Conservation (phyloP, 305 asterid species). For the Fraxinus greggii region DNA sequence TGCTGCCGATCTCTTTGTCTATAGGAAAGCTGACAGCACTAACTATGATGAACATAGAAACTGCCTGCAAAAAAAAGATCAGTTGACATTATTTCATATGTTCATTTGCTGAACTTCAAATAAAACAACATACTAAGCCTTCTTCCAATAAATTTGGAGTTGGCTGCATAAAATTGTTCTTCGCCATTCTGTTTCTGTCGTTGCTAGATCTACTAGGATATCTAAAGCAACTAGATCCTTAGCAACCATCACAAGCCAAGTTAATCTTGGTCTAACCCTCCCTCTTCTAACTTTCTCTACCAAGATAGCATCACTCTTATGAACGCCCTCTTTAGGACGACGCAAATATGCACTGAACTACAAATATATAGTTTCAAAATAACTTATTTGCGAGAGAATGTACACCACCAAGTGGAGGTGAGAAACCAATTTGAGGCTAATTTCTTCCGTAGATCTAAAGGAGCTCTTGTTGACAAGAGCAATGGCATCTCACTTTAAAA, state of each 20-base stretch:
- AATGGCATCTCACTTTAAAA: background rate
- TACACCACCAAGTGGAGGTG: background rate
- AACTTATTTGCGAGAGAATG: background rate
- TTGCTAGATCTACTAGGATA: background rate
- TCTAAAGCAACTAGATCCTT: background rate
- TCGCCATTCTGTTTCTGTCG: background rate
- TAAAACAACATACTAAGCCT: background rate
- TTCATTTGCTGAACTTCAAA: background rate
- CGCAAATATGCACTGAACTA: background rate
- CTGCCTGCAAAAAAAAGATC: conserved; percentile 50
- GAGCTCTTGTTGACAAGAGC: background rate
- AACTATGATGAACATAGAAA: conserved; percentile 60
- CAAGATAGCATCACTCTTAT: background rate
- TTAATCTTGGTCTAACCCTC: background rate
- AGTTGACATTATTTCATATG: background rate
- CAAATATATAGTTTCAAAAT: background rate
- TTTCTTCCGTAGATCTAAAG: background rate
- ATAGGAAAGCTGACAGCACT: conserved; percentile 56
- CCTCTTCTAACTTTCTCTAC: background rate
- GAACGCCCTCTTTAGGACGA: background rate
- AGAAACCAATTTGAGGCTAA: background rate
- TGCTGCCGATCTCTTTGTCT: conserved; percentile 48
- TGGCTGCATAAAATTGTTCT: background rate
- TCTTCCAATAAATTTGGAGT: background rate
- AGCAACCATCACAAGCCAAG: background rate